phyloP scores from a whole-genome alignment of 2,329 filamentous ascomycete genomes.

The Colletotrichum viniferum region DNA sequence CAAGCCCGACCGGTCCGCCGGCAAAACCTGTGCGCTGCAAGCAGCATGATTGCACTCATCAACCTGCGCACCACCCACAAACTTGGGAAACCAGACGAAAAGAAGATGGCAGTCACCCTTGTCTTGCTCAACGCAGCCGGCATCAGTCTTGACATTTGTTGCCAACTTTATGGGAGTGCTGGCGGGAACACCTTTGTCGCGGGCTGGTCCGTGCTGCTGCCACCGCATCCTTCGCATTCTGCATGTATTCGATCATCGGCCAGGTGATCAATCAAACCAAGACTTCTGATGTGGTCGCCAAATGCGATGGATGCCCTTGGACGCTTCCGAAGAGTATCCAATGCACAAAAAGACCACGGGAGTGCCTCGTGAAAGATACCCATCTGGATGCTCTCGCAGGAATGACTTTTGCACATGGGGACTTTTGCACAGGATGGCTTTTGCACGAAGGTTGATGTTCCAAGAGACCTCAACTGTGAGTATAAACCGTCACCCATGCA shows the following conservation, averaged over 20 bases:
- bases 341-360: not conserved
- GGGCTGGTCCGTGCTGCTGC: not conserved
- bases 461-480: not conserved
- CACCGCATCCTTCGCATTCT: not conserved
- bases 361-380: not conserved
- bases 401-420: not conserved
- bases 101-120: not conserved
- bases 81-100: not conserved
- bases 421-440: too few relatives aligned
- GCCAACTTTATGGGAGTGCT: not conserved
- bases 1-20: not conserved
- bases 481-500: not conserved
- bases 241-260: not conserved
- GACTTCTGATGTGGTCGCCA: not conserved
- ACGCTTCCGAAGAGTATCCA: not conserved
- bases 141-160: not conserved
- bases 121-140: not conserved
- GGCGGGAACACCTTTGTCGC: not conserved
- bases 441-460: too few relatives aligned
- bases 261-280: not conserved
- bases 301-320: not conserved
- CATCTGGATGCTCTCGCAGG: not conserved
- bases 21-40: not conserved
- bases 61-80: not conserved
- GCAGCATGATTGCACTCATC: not conserved